Percentiles rank a stretch among this genome's conserved stretches.
phyloP scores from a whole-genome alignment of 257 asterid genomes.

The Ballota nigra region DNA sequence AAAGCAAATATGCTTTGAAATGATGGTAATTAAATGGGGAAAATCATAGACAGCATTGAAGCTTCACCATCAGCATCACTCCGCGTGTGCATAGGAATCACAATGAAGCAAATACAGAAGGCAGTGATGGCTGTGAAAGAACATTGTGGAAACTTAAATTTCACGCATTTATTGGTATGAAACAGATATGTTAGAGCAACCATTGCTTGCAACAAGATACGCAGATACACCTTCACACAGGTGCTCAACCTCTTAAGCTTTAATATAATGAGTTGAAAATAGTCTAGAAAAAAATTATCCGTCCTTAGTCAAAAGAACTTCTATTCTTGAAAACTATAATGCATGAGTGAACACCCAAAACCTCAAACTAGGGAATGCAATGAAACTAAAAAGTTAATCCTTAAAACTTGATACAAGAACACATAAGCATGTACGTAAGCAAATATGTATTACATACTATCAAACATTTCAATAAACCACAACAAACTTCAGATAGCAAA shows the following conservation, averaged over 20 bases:
- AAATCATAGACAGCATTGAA: neutral
- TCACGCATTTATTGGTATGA: neutral
- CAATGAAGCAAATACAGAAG: neutral
- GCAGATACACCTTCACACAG: neutral
- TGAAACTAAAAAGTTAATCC: constrained; percentile 7
- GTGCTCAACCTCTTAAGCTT: constrained; percentile 4
- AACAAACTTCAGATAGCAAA: neutral
- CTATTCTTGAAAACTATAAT: neutral
- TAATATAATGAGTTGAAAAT: neutral
- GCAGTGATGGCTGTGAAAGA: neutral
- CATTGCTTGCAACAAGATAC: constrained; percentile 8
- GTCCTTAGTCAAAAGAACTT: neutral
- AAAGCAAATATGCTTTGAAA: neutral
- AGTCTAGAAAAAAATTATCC: neutral
- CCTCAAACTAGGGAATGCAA: neutral
- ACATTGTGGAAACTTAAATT: neutral
- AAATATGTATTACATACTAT: constrained; percentile 4
- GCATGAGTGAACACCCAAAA: neutral
- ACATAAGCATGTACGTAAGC: neutral
- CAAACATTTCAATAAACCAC: constrained; percentile 8
- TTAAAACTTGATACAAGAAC: neutral
- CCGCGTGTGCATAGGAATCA: neutral
- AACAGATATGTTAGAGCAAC: constrained; percentile 8
- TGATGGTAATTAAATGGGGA: neutral
- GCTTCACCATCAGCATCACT: neutral